These are phyloP conservation scores for Cyberlindnera xishuangbannaensis DNA, from an alignment of 805 yeast genomes.

Conservation along the genomic window DNA sequence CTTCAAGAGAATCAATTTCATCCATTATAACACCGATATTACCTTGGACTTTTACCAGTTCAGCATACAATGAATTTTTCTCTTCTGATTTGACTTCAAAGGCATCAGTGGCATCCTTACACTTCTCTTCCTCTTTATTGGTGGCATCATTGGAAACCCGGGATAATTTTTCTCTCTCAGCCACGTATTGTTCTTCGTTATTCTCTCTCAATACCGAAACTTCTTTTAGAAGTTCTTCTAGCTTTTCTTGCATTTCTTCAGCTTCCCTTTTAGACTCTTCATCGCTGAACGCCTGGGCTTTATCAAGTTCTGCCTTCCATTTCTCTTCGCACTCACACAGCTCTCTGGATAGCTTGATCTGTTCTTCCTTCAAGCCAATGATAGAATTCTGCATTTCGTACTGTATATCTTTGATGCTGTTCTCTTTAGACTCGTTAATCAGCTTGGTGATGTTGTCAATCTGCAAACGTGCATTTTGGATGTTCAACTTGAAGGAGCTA, in stretches of 20 bases:
- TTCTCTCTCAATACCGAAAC: slow-evolving; percentile 1
- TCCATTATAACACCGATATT: slow-evolving; percentile 3
- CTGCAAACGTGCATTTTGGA: no score
- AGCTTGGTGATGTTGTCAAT: no score
- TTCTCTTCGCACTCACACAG: slow-evolving; percentile 29
- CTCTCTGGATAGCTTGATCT: slow-evolving; percentile 25
- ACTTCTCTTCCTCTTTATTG: slow-evolving; percentile 25
- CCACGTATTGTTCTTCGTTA: slow-evolving; percentile 5
- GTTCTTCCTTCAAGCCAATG: slow-evolving; percentile 26
- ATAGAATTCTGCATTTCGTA: slow-evolving; percentile 17
- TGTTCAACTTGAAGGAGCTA: no score
- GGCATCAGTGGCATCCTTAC: slow-evolving; percentile 25
- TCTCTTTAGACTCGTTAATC: no score
- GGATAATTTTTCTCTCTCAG: slow-evolving; percentile 7
- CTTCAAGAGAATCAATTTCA: slow-evolving; percentile 1
- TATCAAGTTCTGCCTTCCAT: slow-evolving; percentile 25
- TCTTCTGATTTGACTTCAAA: slow-evolving; percentile 24
- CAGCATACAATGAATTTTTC: slow-evolving; percentile 13
- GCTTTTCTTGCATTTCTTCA: slow-evolving; percentile 12
- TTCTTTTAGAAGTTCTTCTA: slow-evolving; percentile 5
- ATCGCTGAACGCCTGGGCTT: slow-evolving; percentile 21
- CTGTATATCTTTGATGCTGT: no score
- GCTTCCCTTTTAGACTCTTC: slow-evolving; percentile 14
- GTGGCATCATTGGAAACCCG: slow-evolving; percentile 16
- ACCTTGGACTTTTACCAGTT: not conserved